Evolutionary conservation across 202 grass and related monocot species (phyloP).

Genomic region (Schoenoplectus tabernaemontani): DNA sequence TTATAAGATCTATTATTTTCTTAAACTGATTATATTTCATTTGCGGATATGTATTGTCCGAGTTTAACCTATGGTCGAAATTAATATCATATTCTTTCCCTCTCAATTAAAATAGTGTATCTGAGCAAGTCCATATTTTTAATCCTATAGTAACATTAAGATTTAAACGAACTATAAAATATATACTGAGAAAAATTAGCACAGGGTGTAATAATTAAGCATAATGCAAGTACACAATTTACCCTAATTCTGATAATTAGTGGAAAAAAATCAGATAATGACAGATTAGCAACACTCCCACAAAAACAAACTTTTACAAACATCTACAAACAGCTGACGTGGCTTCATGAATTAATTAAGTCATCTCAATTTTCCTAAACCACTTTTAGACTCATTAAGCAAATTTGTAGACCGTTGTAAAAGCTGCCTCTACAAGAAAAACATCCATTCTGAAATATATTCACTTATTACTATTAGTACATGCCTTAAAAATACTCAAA

Average conservation of each 20-base stretch:
- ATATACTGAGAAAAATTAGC: not conserved
- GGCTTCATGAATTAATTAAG: not conserved
- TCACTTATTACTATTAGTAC: not conserved
- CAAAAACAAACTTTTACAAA: conserved; percentile 15
- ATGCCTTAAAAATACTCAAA: conserved; percentile 57
- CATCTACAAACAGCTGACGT: conserved; percentile 18
- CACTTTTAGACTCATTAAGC: not conserved
- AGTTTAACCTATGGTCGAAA: not conserved
- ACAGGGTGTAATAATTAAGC: not conserved
- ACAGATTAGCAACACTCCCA: not conserved
- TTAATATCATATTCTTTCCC: not conserved
- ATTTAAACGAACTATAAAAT: not conserved
- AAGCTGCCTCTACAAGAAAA: conserved; percentile 2
- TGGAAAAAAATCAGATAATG: conserved; percentile 2
- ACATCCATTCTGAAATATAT: not conserved
- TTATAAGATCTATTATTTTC: too few species aligned
- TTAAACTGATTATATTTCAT: too few species aligned
- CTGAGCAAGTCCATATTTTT: not conserved
- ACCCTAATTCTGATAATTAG: not conserved
- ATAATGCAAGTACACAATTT: not conserved
- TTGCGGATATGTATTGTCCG: not conserved
- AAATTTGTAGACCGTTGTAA: conserved; percentile 29
- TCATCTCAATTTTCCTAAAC: not conserved
- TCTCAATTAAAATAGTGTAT: not conserved
- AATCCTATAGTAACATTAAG: not conserved